A percentile compares a stretch with the other conserved stretches of the same genome.
These are phyloP conservation scores for Mycena leptocephala DNA, from an alignment of 768 basidiomycete species.

Conservation along the genomic window DNA sequence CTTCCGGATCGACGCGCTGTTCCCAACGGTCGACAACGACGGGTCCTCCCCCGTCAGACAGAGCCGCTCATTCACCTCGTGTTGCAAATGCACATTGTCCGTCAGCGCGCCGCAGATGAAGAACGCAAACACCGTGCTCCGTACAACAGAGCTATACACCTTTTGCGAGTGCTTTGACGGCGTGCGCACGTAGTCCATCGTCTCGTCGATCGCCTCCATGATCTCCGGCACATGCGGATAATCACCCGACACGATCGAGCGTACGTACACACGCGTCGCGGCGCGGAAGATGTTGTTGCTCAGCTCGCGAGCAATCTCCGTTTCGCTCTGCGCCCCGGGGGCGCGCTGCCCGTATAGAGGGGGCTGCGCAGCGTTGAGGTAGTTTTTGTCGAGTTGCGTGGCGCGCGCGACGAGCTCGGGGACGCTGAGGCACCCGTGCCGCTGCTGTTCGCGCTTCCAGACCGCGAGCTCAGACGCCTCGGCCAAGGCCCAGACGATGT, in stretches of 20 bases:
- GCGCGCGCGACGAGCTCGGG: conserved; percentile 67
- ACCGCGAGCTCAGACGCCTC: conserved; percentile 76
- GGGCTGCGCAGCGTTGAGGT: conserved; percentile 19
- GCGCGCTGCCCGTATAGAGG: background rate
- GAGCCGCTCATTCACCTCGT: conserved; percentile 62
- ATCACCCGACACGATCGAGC: conserved; percentile 84
- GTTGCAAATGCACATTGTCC: conserved; percentile 61
- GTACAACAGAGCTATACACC: conserved; percentile 62
- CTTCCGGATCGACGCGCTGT: conserved; percentile 68
- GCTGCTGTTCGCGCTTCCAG: conserved; percentile 72
- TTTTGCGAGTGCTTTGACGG: conserved; percentile 59
- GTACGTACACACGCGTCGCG: conserved; percentile 82
- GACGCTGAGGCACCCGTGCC: conserved; percentile 67
- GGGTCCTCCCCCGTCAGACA: conserved; percentile 64
- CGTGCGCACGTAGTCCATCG: conserved; percentile 62
- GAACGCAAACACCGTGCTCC: conserved; percentile 86
- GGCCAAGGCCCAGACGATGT: conserved; percentile 84
- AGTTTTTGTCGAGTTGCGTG: conserved; percentile 32
- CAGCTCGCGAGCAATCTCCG: conserved; percentile 57
- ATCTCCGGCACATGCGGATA: conserved; percentile 79
- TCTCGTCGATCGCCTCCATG: conserved; percentile 65
- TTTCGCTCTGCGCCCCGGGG: conserved; percentile 2
- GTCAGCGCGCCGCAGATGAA: conserved; percentile 83
- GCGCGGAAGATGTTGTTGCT: conserved; percentile 81
- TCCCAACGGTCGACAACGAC: conserved; percentile 65